A percentile compares a stretch with the other conserved stretches of the same genome.
Conservation (phyloP, 257 asterid species). For the Lavandula angustifolia region DNA sequence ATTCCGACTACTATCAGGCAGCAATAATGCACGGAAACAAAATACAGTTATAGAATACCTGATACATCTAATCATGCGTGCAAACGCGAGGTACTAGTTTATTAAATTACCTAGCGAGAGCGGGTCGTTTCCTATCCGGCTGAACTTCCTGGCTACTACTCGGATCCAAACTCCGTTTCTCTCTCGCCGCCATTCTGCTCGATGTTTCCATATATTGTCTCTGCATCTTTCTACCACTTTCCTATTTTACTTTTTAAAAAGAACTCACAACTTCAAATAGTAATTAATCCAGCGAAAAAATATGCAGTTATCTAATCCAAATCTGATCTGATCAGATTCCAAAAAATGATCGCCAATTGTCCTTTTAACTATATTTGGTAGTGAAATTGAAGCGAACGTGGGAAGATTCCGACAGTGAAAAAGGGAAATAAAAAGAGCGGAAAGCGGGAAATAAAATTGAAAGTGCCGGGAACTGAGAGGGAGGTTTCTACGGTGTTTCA, state of each 20-base stretch:
- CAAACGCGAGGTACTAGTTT: not conserved
- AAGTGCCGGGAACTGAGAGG: constrained; percentile 52
- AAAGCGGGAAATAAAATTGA: constrained; percentile 57
- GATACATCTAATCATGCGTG: not conserved
- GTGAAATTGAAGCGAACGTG: constrained; percentile 31
- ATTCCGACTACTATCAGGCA: not conserved
- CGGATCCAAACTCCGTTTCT: constrained; percentile 75
- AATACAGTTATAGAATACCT: not conserved
- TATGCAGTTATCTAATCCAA: constrained; percentile 29
- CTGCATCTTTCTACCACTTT: constrained; percentile 50
- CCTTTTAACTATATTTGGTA: constrained; percentile 3
- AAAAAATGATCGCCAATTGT: constrained; percentile 22
- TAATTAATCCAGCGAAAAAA: constrained; percentile 32
- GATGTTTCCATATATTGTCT: constrained; percentile 58
- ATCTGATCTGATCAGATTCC: constrained; percentile 55
- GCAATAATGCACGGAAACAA: constrained; percentile 12
- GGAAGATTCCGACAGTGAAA: constrained; percentile 44
- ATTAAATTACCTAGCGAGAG: constrained; percentile 81
- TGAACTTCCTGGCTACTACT: constrained; percentile 63
- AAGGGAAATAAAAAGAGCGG: constrained; percentile 32
- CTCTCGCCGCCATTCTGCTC: constrained; percentile 69
- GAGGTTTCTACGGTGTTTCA: constrained; percentile 42
- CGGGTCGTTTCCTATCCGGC: constrained; percentile 91
- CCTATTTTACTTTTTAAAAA: not conserved
- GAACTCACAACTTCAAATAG: constrained; percentile 26